A percentile compares a stretch with the other conserved stretches of the same genome.
Conservation (phyloP, 305 asterid genomes). For the Striga hermonthica region DNA sequence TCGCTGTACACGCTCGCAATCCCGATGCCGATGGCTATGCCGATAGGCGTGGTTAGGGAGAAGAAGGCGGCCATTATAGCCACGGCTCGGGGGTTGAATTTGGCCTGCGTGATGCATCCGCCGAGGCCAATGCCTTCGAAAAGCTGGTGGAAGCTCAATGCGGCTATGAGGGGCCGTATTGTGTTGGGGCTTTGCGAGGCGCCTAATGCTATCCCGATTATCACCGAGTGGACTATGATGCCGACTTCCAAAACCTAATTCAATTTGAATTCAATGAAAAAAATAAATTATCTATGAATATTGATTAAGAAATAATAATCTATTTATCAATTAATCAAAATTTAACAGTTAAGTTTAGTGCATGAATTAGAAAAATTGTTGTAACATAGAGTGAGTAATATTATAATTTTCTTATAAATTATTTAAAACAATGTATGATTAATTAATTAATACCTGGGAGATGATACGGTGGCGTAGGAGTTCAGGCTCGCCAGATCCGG, state of each 20-base stretch:
- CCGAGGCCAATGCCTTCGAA: slow-evolving; percentile 61
- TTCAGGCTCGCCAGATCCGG: neutral
- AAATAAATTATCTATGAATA: too few relatives aligned
- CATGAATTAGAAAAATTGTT: too few relatives aligned
- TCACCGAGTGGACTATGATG: slow-evolving; percentile 50
- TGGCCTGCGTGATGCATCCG: slow-evolving; percentile 42
- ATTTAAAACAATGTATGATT: neutral
- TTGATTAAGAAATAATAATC: too few relatives aligned
- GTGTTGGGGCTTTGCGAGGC: slow-evolving; percentile 42
- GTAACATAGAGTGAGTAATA: too few relatives aligned
- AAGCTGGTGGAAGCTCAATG: slow-evolving; percentile 50
- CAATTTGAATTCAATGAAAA: slow-evolving; percentile 10
- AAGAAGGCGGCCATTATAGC: slow-evolving; percentile 39
- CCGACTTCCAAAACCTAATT: slow-evolving; percentile 50
- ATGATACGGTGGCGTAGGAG: slow-evolving; percentile 39
- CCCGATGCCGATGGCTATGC: slow-evolving; percentile 34
- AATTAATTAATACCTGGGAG: slow-evolving; percentile 34
- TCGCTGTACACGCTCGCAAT: slow-evolving; percentile 36
- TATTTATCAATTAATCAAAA: too few relatives aligned
- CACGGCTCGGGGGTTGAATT: slow-evolving; percentile 32
- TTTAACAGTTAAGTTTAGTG: too few relatives aligned
- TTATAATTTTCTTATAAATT: too few relatives aligned
- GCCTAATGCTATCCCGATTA: slow-evolving; percentile 50
- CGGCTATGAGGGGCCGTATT: slow-evolving; percentile 43
- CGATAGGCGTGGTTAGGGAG: slow-evolving; percentile 43